These are phyloP conservation scores for Diplocarpon mali DNA, from an alignment of 2,329 filamentous ascomycete genomes.

Conservation along the genomic window DNA sequence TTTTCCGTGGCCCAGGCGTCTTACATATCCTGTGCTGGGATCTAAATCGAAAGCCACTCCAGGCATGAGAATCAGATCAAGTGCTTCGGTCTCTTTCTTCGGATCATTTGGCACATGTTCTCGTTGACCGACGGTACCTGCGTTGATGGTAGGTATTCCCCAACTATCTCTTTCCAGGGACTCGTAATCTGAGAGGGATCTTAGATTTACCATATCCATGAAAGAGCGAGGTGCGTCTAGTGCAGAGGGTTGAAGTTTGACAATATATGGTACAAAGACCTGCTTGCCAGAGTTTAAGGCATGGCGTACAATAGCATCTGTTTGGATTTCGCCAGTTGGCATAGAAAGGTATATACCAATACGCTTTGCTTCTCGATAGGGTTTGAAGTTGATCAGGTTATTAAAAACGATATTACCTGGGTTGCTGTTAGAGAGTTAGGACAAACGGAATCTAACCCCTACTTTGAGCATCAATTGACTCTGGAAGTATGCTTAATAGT, in stretches of 20 bases:
- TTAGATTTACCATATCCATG: conserved; percentile 91
- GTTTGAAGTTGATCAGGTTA: conserved; percentile 52
- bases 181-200: conserved; percentile 65
- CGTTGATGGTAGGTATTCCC: conserved; percentile 83
- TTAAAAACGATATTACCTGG: conserved; percentile 56
- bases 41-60: conserved; percentile 80
- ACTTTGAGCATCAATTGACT: conserved; percentile 62
- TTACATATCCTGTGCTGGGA: conserved; percentile 40
- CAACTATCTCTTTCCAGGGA: conserved; percentile 68
- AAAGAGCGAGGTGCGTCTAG: conserved; percentile 45
- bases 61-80: conserved; percentile 85
- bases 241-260: conserved; percentile 39
- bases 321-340: conserved; percentile 79
- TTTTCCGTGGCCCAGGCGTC: conserved; percentile 83
- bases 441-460: conserved; percentile 25
- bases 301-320: conserved; percentile 68
- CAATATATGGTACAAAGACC: conserved; percentile 86
- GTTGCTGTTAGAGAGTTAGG: conserved; percentile 3
- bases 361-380: conserved; percentile 63
- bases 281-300: conserved; percentile 67
- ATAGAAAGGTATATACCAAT: conserved; percentile 91
- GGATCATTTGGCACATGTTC: conserved; percentile 61
- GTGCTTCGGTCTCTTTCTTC: conserved; percentile 33
- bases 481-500: conserved; percentile 49
- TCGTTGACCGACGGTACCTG: conserved; percentile 51